Evolutionary conservation across 208 protist genomes (phyloP), one percentile per base, ranked within the genome.

Genomic region (Jaenimonas drosophilae): DNA sequence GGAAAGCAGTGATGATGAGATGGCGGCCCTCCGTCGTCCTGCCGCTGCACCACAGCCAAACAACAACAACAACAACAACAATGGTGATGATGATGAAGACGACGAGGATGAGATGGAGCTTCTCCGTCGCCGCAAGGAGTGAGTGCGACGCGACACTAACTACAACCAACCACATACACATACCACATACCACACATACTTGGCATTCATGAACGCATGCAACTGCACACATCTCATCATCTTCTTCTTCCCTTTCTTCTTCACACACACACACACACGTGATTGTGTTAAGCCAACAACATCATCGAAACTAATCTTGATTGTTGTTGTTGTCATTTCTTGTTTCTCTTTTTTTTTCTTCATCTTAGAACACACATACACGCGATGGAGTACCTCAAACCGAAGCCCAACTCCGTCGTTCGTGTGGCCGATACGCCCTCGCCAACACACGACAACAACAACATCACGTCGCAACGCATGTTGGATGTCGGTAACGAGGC

Each of bases 41-140:
- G 39, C 27, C 37, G 24, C 31, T 2, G 12, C 16, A 6, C 19
- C 14, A 3, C 36, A 32, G 24, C 28, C 0, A 3, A 49, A 20
- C 30, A 40, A 1, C 38, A 7, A 4, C 31, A 39, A 11, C 30
- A 16, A 1, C 43, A 54, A 14, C 42, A 38, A 34, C 4, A 46
- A 28, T 14, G 60, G 53, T 21, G 55, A 54, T 20, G 56, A 60
- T 6, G 52, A 68, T 40, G 59, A 59, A 3, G 60, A 61, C n/a
- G 59, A 64, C 5, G 64, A 73, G 25, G 70, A 78, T 49, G 70
- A 77, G 41, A 77, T 77, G 70, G 17, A 21, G 11, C 25, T 59
- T 5, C 47, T 77, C 14, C 55, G 55, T n/a, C n/a, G n/a, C n/a
- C n/a, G n/a, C n/a, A n/a, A n/a, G n/a, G n/a, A n/a, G n/a, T n/a